Percentiles rank a stretch among this genome's conserved stretches.
These are phyloP conservation scores for Cenchrus americanus DNA, from an alignment of 176 grass and related monocot species.

Conservation along the genomic window DNA sequence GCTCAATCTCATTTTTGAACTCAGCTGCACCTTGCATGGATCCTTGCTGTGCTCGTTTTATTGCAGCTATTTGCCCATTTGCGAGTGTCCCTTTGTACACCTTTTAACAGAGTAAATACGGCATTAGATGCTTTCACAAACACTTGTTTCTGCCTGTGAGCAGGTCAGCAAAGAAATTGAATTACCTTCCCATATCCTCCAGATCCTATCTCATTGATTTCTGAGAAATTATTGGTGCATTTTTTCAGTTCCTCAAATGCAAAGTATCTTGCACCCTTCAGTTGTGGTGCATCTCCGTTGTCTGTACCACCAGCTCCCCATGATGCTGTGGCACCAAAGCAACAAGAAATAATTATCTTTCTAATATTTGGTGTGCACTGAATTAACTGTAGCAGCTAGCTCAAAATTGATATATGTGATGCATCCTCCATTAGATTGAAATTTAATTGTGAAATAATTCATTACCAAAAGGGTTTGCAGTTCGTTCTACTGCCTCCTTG, in stretches of 20 bases:
- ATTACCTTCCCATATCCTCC: slow-evolving; percentile 83
- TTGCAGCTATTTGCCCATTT: slow-evolving; percentile 59
- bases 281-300: slow-evolving; percentile 50
- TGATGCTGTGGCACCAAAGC: slow-evolving; percentile 53
- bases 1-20: slow-evolving; percentile 85
- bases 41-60: slow-evolving; percentile 75
- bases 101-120: slow-evolving; percentile 45
- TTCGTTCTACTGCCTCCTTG: slow-evolving; percentile 53
- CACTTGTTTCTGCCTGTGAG: background rate
- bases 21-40: slow-evolving; percentile 78
- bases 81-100: slow-evolving; percentile 67
- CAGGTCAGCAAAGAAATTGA: background rate
- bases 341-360: slow-evolving; percentile 28
- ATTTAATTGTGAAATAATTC: background rate
- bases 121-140: slow-evolving; percentile 24
- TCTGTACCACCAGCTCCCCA: slow-evolving; percentile 59
- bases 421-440: slow-evolving; percentile 11
- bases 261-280: slow-evolving; percentile 73
- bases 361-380: background rate
- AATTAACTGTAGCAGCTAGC: slow-evolving; percentile 5
- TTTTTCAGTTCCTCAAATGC: slow-evolving; percentile 68
- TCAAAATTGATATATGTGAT: slow-evolving; percentile 4
- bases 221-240: slow-evolving; percentile 74
- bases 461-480: slow-evolving; percentile 62
- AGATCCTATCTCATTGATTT: slow-evolving; percentile 60